Evolutionary conservation across 2,329 filamentous ascomycete species (phyloP).

Genomic region (Fusarium sp.): DNA sequence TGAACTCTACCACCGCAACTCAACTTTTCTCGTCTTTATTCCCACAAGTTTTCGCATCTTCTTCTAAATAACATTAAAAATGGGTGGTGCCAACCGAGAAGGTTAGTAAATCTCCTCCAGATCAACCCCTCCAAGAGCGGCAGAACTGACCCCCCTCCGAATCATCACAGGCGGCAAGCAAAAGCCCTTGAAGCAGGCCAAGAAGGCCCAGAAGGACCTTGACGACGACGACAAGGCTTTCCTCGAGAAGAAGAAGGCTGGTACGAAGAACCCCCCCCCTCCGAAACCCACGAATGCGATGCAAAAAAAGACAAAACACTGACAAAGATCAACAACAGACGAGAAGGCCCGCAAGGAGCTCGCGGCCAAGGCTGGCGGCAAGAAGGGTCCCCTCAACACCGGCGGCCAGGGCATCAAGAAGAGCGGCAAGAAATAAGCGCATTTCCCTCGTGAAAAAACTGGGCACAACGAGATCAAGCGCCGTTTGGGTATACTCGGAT

Average conservation of each 20-base stretch:
- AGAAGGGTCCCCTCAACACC: slow-evolving; percentile 83
- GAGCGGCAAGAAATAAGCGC: slow-evolving; percentile 89
- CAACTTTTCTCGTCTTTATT: slow-evolving; percentile 28
- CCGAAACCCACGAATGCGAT: not conserved
- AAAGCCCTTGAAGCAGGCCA: slow-evolving; percentile 88
- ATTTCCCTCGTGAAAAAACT: slow-evolving; percentile 3
- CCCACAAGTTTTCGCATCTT: slow-evolving; percentile 12
- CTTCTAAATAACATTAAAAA: slow-evolving; percentile 39
- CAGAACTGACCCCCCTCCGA: slow-evolving; percentile 43
- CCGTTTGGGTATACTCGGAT: slow-evolving; percentile 22
- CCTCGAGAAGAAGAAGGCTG: slow-evolving; percentile 85
- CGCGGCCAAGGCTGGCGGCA: slow-evolving; percentile 84
- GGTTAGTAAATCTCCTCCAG: slow-evolving; percentile 41
- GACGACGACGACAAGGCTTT: slow-evolving; percentile 90
- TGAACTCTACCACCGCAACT: slow-evolving; percentile 14
- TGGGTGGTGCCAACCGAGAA: slow-evolving; percentile 57
- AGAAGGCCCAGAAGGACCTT: slow-evolving; percentile 85
- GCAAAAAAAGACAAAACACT: slow-evolving; percentile 12
- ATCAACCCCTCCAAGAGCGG: not conserved
- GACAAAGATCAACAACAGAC: slow-evolving; percentile 62
- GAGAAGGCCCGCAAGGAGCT: slow-evolving; percentile 89
- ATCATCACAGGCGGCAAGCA: slow-evolving; percentile 78
- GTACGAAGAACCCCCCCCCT: slow-evolving; percentile 62
- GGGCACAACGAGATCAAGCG: slow-evolving; percentile 9
- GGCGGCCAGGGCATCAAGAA: slow-evolving; percentile 95